phyloP scores from a whole-genome alignment of 306 rosid genomes.

The Urtica urens region DNA sequence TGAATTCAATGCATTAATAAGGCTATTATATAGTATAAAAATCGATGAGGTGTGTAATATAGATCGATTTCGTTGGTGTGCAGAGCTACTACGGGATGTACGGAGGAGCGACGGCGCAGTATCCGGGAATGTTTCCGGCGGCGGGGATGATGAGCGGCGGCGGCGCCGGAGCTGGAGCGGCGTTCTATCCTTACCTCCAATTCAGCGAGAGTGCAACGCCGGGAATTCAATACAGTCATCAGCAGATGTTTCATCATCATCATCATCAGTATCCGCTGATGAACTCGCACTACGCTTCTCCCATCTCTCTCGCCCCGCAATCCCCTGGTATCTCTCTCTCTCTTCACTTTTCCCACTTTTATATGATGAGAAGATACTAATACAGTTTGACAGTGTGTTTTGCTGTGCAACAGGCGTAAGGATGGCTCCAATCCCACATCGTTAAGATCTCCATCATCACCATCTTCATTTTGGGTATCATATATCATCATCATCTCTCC shows the following conservation, averaged over 20 bases:
- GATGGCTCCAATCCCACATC: constrained; percentile 81
- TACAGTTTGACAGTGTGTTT: constrained; percentile 99
- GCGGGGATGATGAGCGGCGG: constrained; percentile 65
- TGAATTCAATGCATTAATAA: too few species aligned
- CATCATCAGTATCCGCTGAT: constrained; percentile 39
- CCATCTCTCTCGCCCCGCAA: constrained; percentile 85
- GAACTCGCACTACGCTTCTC: constrained; percentile 70
- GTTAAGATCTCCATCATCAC: constrained; percentile 28
- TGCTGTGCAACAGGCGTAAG: constrained; percentile 99
- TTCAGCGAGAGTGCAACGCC: constrained; percentile 42
- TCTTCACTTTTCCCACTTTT: not conserved
- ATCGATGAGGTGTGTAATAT: too few species aligned
- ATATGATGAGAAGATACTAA: constrained; percentile 32
- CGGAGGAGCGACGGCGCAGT: constrained; percentile 77
- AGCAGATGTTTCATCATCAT: constrained; percentile 73
- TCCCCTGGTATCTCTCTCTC: constrained; percentile 37
- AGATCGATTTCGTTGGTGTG: not conserved
- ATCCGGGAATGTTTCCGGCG: constrained; percentile 63
- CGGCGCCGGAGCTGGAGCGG: constrained; percentile 44
- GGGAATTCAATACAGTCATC: constrained; percentile 41
- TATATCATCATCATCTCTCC: not conserved
- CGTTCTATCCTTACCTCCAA: constrained; percentile 55
- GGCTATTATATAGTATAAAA: too few species aligned
- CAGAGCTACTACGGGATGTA: constrained; percentile 86
- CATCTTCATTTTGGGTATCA: not conserved